Base-by-base conservation (phyloP, 2,329 filamentous ascomycete genomes). In the Calonectria crousiana region DNA sequence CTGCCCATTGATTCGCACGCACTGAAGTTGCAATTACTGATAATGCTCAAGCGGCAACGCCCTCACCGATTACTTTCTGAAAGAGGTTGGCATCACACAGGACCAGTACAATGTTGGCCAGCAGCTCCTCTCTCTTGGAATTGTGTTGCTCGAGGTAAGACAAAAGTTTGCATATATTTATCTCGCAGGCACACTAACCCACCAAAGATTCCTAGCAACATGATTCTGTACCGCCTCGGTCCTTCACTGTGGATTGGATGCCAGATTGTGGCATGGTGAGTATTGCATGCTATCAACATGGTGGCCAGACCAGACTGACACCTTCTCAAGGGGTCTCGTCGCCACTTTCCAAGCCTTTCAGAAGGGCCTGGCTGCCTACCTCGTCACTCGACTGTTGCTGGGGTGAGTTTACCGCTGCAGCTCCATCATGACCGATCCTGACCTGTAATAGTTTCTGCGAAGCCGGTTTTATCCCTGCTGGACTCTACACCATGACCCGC, bases 21-120 rank as follows among this genome's bases (percentile, higher is more conserved):
- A 30, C 8, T 26, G 2, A 9, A 16, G 4, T 14, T 58, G 18
- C 38, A 69, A 8, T 5, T 6, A 60, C 65, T 76, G 23, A 41
- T 41, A 58, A 52, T n/a, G 4, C 16, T 2, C 20, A n/a, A 79
- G 78, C 47, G 78, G 84, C 58, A 87, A 86, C 49, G 87, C 87
- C 3, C 79, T 88, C 38, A 88, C 87, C 14, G 78, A 79, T 0
- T 88, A 87, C 75, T 87, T 90, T 68, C 84, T 88, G 16, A 77
- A 83, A 28, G 88, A 89, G 74, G 83, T 89, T 11, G 81, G 83
- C 13, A 86, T 89, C 69, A 87, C 84, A 1, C 87, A 87, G 16
- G 85, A 88, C 70, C 86, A 89, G 70, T 85, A 88, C 77, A 89
- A 89, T 30, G 82, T 88, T 34, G 88, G 88, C 8, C 84, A 87